Base-by-base conservation (phyloP, 306 rosid species). In the Malus sieversii region DNA sequence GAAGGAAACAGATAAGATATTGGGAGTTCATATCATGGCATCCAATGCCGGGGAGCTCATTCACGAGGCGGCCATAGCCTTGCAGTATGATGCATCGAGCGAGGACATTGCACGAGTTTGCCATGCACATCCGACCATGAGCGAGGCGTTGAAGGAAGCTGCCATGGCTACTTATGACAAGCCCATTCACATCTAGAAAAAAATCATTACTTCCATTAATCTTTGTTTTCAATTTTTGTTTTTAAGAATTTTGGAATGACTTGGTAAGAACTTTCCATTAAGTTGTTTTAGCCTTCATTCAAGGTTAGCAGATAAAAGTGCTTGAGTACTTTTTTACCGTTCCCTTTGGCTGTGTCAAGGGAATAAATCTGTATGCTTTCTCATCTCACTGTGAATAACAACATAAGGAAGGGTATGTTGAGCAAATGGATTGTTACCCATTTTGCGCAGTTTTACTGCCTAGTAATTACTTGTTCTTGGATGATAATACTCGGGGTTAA, bases 131-230 rank as follows among this genome's bases (percentile, higher is more conserved):
- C 99, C 99, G 42, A 96, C 98, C 46, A 87, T 92, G 99, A 96
- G 99, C 3, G 98, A 96, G 88, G 99, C 99, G 45, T 48, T 96
- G 85, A 96, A 96, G 89, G 99, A 96, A 87, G 99, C 99, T 66
- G 97, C 97, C 30, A 96, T 96, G 99, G 99, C 99, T 62, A 96
- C 98, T 25, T 96, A 82, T 80, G 99, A 96, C 97, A 96, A 96
- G 82, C 92, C 99, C 32, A 96, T 96, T 88, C 99, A 96, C 88
- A 92, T 96, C 74, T 96, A 85, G 87, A 80, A 33, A 33, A 33
- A 66, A 66, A 57, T 53, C 84, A 30, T 66, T 66, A 59, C 71
- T 82, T 51, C 22, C 22, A 63, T 60, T 66, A 22, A 19, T 84
- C 77, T 75, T 78, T 42, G 78, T 82, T 86, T 85, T 82, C 81